Evolutionary conservation across 75 land plant species (phyloP).

Genomic region (Adiantum capillusveneris): DNA sequence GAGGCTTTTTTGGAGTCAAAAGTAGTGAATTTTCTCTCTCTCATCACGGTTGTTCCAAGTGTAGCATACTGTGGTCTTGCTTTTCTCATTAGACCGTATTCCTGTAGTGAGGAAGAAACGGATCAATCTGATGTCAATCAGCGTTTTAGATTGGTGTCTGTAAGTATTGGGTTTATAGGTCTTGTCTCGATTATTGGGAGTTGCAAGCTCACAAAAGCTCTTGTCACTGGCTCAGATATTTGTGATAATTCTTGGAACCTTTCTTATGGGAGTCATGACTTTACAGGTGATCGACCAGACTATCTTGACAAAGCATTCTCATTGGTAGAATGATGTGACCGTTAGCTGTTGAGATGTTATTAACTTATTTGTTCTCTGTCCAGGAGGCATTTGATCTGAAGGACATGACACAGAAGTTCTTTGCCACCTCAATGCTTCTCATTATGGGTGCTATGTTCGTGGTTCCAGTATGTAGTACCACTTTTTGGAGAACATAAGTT

Average conservation of each 20-base stretch:
- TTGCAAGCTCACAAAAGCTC: background rate
- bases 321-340: too few species aligned
- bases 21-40: constrained; percentile 25
- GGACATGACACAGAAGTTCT: background rate
- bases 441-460: background rate
- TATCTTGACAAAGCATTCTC: too few species aligned
- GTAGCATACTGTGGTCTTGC: constrained; percentile 12
- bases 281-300: constrained; percentile 15
- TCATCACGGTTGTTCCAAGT: constrained; percentile 29
- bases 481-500: background rate
- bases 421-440: background rate
- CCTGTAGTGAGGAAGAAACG: constrained; percentile 11
- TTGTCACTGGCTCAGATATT: constrained; percentile 1
- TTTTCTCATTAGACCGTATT: constrained; percentile 21
- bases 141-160: constrained; percentile 32
- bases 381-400: background rate
- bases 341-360: too few species aligned
- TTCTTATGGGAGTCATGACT: constrained; percentile 19
- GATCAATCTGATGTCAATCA: constrained; percentile 8
- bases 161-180: constrained; percentile 11
- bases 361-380: too few species aligned
- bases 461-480: background rate
- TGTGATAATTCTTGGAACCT: constrained; percentile 16
- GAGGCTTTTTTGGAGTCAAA: constrained; percentile 33
- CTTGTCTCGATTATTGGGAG: background rate